phyloP scores from a whole-genome alignment of 192 early-diverging fungal genomes.

The Backusella macrospora region DNA sequence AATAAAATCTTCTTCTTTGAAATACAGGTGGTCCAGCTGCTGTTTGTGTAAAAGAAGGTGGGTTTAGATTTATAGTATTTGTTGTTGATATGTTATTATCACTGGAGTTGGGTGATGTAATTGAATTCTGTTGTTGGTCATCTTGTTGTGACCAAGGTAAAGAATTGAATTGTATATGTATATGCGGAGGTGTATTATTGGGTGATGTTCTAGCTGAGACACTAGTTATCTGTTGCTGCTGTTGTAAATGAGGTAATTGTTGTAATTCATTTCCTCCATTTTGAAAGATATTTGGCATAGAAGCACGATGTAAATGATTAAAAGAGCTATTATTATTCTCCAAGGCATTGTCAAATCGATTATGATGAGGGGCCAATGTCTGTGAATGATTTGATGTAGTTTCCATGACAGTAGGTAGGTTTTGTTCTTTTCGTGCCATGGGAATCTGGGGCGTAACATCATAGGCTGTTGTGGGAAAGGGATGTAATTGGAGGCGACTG shows the following conservation, averaged over 20 bases:
- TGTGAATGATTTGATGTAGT: background rate
- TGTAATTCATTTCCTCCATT: background rate
- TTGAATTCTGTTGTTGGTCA: background rate
- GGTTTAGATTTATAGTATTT: too few relatives aligned
- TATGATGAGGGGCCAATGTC: background rate
- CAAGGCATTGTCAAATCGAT: background rate
- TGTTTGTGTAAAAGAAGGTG: too few relatives aligned
- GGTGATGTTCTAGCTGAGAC: background rate
- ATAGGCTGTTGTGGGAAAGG: background rate
- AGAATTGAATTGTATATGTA: constrained; percentile 8
- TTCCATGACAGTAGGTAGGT: background rate
- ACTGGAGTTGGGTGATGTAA: background rate
- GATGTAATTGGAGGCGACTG: background rate
- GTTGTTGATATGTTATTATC: too few relatives aligned
- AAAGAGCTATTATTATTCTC: too few relatives aligned
- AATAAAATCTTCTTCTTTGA: background rate
- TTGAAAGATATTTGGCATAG: constrained; percentile 21
- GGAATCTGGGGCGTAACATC: background rate
- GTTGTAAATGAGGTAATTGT: background rate
- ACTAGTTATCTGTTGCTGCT: too few relatives aligned
- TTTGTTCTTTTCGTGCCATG: constrained; percentile 1
- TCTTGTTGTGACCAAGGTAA: constrained; percentile 4
- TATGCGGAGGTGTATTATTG: background rate
- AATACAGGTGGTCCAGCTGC: background rate
- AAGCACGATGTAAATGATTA: constrained; percentile 4